These are phyloP conservation scores for Thamnidium elegans DNA, from an alignment of 192 early-diverging fungal genomes.

Conservation along the genomic window DNA sequence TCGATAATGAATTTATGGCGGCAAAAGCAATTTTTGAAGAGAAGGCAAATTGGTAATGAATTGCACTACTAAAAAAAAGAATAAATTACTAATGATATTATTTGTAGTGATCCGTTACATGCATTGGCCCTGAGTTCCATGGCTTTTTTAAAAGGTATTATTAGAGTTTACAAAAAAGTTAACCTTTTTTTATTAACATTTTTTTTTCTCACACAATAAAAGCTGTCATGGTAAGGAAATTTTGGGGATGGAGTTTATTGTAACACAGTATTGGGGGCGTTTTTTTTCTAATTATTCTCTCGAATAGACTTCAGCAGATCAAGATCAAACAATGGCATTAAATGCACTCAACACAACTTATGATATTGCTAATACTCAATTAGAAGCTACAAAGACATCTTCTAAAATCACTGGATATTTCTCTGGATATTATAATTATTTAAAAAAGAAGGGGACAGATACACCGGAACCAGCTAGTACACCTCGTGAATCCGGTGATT, in stretches of 20 bases:
- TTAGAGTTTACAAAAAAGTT: background rate
- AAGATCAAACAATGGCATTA: constrained; percentile 48
- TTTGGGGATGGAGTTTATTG: too few species aligned
- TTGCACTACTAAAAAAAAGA: background rate
- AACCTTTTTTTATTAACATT: background rate
- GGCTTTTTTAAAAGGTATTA: constrained; percentile 53
- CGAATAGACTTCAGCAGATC: constrained; percentile 46
- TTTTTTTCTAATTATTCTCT: background rate
- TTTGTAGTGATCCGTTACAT: constrained; percentile 44
- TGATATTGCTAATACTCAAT: constrained; percentile 46
- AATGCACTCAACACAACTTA: constrained; percentile 43
- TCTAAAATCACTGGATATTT: constrained; percentile 35
- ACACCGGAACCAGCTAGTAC: background rate
- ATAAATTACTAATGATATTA: background rate
- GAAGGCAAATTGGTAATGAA: constrained; percentile 23
- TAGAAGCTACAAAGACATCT: constrained; percentile 36
- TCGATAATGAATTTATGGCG: constrained; percentile 34
- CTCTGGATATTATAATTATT: constrained; percentile 31
- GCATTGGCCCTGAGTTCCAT: constrained; percentile 51
- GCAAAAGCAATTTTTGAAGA: constrained; percentile 24
- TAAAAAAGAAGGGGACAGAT: constrained; percentile 5
- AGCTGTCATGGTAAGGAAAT: constrained; percentile 24
- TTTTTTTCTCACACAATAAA: constrained; percentile 9
- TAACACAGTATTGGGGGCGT: background rate
- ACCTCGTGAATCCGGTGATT: constrained; percentile 12